These are phyloP conservation scores for Silene vulgaris DNA, from an alignment of 179 eudicot species.

Conservation along the genomic window DNA sequence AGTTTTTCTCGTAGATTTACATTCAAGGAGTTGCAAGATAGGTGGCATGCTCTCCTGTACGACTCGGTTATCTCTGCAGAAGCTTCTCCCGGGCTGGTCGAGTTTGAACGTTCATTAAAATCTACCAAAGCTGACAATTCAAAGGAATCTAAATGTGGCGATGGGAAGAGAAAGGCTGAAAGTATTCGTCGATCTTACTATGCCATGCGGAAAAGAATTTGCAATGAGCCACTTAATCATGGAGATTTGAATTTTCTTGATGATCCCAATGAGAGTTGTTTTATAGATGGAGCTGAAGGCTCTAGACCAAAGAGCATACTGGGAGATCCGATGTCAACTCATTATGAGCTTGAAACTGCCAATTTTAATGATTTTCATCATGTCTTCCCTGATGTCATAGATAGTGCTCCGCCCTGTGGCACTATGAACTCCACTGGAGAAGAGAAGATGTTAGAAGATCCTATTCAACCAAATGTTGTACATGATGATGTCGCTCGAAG, in stretches of 20 bases:
- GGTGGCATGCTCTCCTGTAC: constrained; percentile 66
- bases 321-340: constrained; percentile 25
- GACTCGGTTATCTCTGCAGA: constrained; percentile 51
- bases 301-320: constrained; percentile 20
- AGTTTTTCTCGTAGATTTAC: constrained; percentile 52
- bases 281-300: constrained; percentile 25
- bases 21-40: constrained; percentile 50
- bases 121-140: constrained; percentile 29
- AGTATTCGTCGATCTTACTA: constrained; percentile 49
- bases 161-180: constrained; percentile 54
- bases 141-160: constrained; percentile 34
- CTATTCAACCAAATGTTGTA: constrained; percentile 21
- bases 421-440: constrained; percentile 25
- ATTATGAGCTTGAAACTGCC: constrained; percentile 26
- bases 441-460: constrained; percentile 24
- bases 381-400: constrained; percentile 29
- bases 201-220: constrained; percentile 55
- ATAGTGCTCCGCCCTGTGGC: constrained; percentile 26
- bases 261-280: constrained; percentile 24
- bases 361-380: constrained; percentile 25
- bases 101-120: constrained; percentile 43
- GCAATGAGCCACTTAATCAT: constrained; percentile 38
- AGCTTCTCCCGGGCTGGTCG: constrained; percentile 48
- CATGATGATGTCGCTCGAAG: constrained; percentile 23
- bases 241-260: constrained; percentile 32